A percentile compares a stretch with the other conserved stretches of the same genome.
phyloP scores from a whole-genome alignment of 805 yeast species.

The Monosporozyma servazzii region DNA sequence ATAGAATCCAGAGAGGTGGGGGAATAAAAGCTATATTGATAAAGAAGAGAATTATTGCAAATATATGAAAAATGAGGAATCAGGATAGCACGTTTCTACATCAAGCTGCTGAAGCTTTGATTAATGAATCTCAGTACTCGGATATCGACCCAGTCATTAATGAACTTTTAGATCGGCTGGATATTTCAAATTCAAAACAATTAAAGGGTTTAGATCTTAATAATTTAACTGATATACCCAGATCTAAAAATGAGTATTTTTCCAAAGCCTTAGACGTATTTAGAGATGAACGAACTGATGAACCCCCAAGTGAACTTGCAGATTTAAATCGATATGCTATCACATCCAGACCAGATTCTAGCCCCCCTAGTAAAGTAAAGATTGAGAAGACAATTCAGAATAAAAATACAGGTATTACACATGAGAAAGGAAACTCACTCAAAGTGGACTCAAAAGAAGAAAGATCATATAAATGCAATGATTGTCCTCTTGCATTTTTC shows the following conservation, averaged over 20 bases:
- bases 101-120: conserved; percentile 22
- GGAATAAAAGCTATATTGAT: neutral
- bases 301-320: neutral
- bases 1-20: neutral
- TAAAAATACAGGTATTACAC: neutral
- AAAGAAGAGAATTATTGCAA: neutral
- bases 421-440: neutral
- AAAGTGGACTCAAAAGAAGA: neutral
- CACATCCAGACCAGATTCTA: neutral
- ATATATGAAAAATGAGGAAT: conserved; percentile 4
- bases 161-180: conserved; percentile 14
- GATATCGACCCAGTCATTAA: conserved; percentile 18
- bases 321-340: neutral
- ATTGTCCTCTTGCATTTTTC: conserved; percentile 53
- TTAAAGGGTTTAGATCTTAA: neutral
- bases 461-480: conserved; percentile 39
- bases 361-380: neutral
- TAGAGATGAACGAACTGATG: neutral
- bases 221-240: neutral
- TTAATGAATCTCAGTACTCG: conserved; percentile 11
- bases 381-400: neutral
- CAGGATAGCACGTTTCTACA: conserved; percentile 17
- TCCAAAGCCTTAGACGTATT: neutral
- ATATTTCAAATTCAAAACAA: neutral
- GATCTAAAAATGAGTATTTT: neutral